These are phyloP conservation scores for Peronospora belbahrii DNA, from an alignment of 352 stramenopile genomes.

Conservation along the genomic window DNA sequence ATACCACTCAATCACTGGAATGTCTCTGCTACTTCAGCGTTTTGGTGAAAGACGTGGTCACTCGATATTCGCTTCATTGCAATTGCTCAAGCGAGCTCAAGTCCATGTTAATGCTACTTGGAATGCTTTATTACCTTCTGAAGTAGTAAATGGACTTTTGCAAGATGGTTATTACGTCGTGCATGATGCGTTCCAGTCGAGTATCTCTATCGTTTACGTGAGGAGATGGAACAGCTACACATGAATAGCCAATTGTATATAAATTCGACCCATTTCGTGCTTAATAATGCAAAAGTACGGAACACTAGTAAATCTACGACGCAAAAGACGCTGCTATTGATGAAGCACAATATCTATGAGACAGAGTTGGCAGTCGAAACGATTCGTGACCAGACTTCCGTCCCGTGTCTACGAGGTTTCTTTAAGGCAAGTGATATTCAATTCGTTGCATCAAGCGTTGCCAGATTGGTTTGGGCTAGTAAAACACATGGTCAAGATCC, in stretches of 20 bases:
- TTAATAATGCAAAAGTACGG: slow-evolving; percentile 13
- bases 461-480: slow-evolving; percentile 38
- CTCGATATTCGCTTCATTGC: slow-evolving; percentile 7
- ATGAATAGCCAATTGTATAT: slow-evolving; percentile 47
- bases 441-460: slow-evolving; percentile 24
- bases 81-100: slow-evolving; percentile 4
- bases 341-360: slow-evolving; percentile 78
- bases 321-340: slow-evolving; percentile 54
- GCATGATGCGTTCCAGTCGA: slow-evolving; percentile 29
- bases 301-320: slow-evolving; percentile 11
- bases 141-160: slow-evolving; percentile 26
- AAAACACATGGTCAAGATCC: slow-evolving; percentile 69
- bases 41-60: neutral
- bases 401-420: slow-evolving; percentile 43
- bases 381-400: slow-evolving; percentile 20
- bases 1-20: too few species aligned
- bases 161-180: slow-evolving; percentile 50
- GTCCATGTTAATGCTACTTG: slow-evolving; percentile 17
- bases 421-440: slow-evolving; percentile 58
- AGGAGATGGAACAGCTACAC: slow-evolving; percentile 46
- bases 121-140: slow-evolving; percentile 24
- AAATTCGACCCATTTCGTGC: slow-evolving; percentile 72
- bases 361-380: slow-evolving; percentile 57
- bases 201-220: slow-evolving; percentile 38
- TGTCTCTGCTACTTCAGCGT: neutral